Evolutionary conservation across 2,329 filamentous ascomycete species (phyloP), one percentile per base, ranked within the genome.

Genomic region (Fusarium falciforme): DNA sequence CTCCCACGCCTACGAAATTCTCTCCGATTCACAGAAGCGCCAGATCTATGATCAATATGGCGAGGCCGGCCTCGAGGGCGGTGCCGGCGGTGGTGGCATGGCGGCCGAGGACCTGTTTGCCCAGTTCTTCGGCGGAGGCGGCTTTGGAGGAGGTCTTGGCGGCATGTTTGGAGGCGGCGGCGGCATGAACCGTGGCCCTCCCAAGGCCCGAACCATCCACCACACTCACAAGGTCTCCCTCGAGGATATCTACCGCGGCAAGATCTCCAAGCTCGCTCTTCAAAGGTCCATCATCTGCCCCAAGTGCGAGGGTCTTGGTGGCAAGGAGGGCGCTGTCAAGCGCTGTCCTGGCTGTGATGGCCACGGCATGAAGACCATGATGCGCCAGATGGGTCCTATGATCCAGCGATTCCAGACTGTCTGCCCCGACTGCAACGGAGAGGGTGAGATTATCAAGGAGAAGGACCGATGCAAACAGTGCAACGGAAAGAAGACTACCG

Each of bases 371-470:
- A 98, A 98, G 93, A 98, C 94, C 44, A 98, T 99, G 96, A 98
- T 99, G 96, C 93, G 97, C 82, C 96, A 99, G 86, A 98, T 99
- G 95, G 96, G 96, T 61, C 96, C 96, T 69, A 99, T 99, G 96
- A 98, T 99, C 79, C 97, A 99, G 87, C 94, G 96, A 67, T 99
- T 99, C 91, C 96, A 99, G 89, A 98, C 96, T 33, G 95, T 98
- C 79, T 99, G 96, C 90, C 94, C 95, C 31, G 97, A 99, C 86
- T 99, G 96, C 84, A 96, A 96, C 79, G 97, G 97, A 73, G 96
- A 99, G 85, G 96, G 96, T 70, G 96, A 99, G 87, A 95, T 93
- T 76, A 96, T 99, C 84, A 94, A 94, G 82, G 96, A 98, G 77
- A 97, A 97, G 88, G 96, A 99, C 84, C 93, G 94, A 80, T 99